phyloP scores from a whole-genome alignment of 2,329 filamentous ascomycete species.

The Grosmannia penicillata region DNA sequence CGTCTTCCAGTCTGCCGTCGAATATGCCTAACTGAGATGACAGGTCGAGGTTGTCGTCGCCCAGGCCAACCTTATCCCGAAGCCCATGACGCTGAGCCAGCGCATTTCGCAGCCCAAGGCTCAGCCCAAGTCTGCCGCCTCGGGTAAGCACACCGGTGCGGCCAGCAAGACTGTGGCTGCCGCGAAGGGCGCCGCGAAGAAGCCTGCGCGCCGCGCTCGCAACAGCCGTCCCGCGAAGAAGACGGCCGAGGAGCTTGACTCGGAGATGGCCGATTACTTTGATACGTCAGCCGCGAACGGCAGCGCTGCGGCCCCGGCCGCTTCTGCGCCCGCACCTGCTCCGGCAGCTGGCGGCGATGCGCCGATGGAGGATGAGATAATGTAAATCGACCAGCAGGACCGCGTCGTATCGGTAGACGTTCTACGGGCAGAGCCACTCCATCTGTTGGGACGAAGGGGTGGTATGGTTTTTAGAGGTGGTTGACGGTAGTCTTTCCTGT shows the following conservation, averaged over 20 bases:
- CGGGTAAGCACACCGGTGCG: slow-evolving; percentile 48
- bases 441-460: too few species aligned
- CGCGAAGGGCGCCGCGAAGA: slow-evolving; percentile 34
- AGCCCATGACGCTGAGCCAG: slow-evolving; percentile 61
- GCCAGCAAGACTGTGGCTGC: slow-evolving; percentile 27
- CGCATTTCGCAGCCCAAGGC: slow-evolving; percentile 59
- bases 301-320: slow-evolving; percentile 28
- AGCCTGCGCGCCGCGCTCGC: slow-evolving; percentile 34
- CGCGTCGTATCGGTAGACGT: not conserved
- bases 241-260: slow-evolving; percentile 89
- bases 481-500: too few species aligned
- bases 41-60: slow-evolving; percentile 86
- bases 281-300: slow-evolving; percentile 30
- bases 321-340: slow-evolving; percentile 28
- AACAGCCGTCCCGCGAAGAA: slow-evolving; percentile 61
- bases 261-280: slow-evolving; percentile 97
- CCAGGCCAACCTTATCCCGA: slow-evolving; percentile 51
- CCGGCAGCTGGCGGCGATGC: slow-evolving; percentile 37
- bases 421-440: too few species aligned
- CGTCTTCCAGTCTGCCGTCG: not conserved
- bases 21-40: not conserved
- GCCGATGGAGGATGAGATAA: slow-evolving; percentile 53
- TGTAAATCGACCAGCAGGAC: slow-evolving; percentile 17
- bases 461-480: too few species aligned
- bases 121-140: slow-evolving; percentile 70